phyloP scores from a whole-genome alignment of 2,329 filamentous ascomycete species.

The Didymella pinodella region DNA sequence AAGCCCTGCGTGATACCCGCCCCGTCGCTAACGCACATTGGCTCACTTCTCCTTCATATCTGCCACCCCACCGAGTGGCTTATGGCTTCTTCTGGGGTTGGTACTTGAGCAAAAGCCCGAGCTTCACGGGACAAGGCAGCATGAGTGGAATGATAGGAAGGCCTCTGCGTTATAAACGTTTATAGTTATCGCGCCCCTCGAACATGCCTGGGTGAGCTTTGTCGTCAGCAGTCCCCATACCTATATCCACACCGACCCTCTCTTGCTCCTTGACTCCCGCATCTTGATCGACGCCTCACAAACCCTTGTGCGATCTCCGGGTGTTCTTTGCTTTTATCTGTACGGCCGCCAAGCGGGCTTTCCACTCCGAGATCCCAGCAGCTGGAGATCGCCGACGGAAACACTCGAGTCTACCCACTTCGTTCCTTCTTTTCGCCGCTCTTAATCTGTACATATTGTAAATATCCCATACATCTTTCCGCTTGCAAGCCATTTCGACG shows the following conservation, averaged over 20 bases:
- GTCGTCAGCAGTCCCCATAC: conserved; percentile 7
- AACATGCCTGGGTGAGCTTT: conserved; percentile 3
- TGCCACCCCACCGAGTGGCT: conserved; percentile 39
- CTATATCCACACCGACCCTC: not conserved
- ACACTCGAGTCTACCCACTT: conserved; percentile 27
- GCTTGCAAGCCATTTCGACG: not conserved
- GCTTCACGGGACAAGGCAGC: conserved; percentile 22
- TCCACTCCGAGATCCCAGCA: conserved; percentile 31
- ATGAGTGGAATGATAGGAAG: conserved; percentile 13
- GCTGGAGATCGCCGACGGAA: conserved; percentile 32
- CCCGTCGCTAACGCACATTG: conserved; percentile 35
- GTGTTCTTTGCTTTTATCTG: conserved; percentile 27
- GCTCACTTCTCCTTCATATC: conserved; percentile 36
- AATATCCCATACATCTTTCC: conserved; percentile 1
- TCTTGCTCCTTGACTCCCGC: conserved; percentile 1
- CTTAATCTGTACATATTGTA: conserved; percentile 14
- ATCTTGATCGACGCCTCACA: not conserved
- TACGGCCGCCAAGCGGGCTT: conserved; percentile 35
- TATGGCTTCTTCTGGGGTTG: conserved; percentile 32
- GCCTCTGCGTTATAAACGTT: conserved; percentile 1
- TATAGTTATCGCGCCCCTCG: conserved; percentile 30
- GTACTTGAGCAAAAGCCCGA: conserved; percentile 27
- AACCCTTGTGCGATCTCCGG: conserved; percentile 4
- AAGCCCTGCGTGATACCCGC: conserved; percentile 32
- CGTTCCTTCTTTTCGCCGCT: conserved; percentile 31